Percentiles rank a stretch among this genome's conserved stretches.
phyloP scores from a whole-genome alignment of 768 basidiomycete species.

The Asterophora lycoperdoides region DNA sequence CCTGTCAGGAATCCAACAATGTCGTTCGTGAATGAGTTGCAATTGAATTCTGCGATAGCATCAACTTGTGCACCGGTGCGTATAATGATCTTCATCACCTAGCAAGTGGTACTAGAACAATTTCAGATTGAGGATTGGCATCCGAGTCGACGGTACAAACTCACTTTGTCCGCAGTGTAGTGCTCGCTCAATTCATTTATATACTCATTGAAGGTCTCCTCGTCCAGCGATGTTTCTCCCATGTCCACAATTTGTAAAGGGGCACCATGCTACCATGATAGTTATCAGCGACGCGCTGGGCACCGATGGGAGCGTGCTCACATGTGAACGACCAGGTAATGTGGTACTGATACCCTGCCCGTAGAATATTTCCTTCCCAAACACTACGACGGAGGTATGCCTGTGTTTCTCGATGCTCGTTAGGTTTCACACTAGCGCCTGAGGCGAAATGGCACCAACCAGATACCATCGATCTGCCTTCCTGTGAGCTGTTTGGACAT shows the following conservation, averaged over 20 bases:
- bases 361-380: constrained; percentile 83
- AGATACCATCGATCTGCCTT: constrained; percentile 89
- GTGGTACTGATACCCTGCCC: constrained; percentile 80
- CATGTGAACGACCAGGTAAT: constrained; percentile 77
- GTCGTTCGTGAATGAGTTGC: constrained; percentile 92
- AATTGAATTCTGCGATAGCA: constrained; percentile 71
- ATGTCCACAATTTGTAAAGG: constrained; percentile 70
- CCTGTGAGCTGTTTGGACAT: constrained; percentile 82
- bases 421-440: constrained; percentile 2
- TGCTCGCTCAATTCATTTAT: constrained; percentile 66
- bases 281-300: neutral
- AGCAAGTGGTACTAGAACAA: constrained; percentile 74
- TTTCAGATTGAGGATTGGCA: neutral
- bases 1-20: constrained; percentile 85
- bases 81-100: constrained; percentile 39
- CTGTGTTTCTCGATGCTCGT: constrained; percentile 32
- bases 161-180: constrained; percentile 87
- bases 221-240: constrained; percentile 77
- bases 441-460: constrained; percentile 40
- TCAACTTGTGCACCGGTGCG: neutral
- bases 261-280: constrained; percentile 55
- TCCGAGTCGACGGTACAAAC: constrained; percentile 15
- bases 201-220: constrained; percentile 85
- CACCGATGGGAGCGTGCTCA: constrained; percentile 31
- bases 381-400: constrained; percentile 93